phyloP scores from a whole-genome alignment of 257 asterid genomes.

The Nicotiana paniculata region DNA sequence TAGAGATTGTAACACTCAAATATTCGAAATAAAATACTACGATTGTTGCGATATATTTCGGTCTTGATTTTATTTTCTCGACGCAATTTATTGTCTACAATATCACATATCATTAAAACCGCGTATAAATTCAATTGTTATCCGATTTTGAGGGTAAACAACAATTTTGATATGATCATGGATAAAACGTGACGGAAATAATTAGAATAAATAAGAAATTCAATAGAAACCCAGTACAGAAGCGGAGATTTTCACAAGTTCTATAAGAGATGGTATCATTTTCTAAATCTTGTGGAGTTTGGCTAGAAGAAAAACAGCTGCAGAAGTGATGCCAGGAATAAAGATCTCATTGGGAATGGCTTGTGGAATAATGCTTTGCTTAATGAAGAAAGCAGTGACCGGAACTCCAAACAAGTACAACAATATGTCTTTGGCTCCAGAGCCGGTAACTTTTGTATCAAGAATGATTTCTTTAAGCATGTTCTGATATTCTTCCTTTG shows the following conservation, averaged over 20 bases:
- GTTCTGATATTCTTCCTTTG: constrained; percentile 56
- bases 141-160: too few species aligned
- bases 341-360: constrained; percentile 46
- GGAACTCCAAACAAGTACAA: constrained; percentile 68
- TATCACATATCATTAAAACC: too few species aligned
- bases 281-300: constrained; percentile 42
- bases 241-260: background rate
- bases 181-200: background rate
- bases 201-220: background rate
- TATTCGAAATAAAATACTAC: too few species aligned
- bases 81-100: too few species aligned
- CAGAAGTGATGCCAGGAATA: constrained; percentile 63
- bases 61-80: too few species aligned
- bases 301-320: constrained; percentile 51
- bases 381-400: constrained; percentile 38
- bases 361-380: constrained; percentile 39
- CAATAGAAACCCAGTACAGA: background rate
- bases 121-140: too few species aligned
- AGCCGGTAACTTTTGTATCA: constrained; percentile 60
- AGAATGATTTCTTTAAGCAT: constrained; percentile 49
- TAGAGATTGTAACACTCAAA: too few species aligned
- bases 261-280: background rate
- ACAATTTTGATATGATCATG: background rate
- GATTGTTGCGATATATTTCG: too few species aligned
- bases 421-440: constrained; percentile 62